A percentile compares a stretch with the other conserved stretches of the same genome.
These are phyloP conservation scores for Nemania sp. DNA, from an alignment of 2,329 filamentous ascomycete species.

Conservation along the genomic window DNA sequence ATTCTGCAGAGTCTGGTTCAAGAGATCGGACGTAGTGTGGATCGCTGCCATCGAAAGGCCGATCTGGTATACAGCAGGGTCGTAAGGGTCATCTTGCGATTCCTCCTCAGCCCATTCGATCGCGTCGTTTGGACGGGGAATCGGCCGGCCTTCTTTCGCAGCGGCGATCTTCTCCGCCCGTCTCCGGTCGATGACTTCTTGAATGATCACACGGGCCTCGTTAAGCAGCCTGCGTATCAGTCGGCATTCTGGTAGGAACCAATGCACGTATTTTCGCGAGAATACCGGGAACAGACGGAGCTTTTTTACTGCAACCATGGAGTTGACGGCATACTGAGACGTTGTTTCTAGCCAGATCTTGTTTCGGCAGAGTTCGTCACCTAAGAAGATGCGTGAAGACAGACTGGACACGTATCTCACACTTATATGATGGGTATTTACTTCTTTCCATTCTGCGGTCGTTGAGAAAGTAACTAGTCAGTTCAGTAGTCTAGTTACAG, in stretches of 20 bases:
- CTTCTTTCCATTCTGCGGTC: conserved; percentile 45
- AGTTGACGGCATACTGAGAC: conserved; percentile 43
- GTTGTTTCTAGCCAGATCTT: conserved; percentile 47
- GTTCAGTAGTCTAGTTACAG: no score
- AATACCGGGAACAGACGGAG: conserved; percentile 45
- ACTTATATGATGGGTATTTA: conserved; percentile 38
- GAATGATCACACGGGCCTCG: conserved; percentile 32
- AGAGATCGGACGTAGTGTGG: conserved; percentile 43
- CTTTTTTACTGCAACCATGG: conserved; percentile 38
- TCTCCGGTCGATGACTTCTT: conserved; percentile 31
- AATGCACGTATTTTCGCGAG: conserved; percentile 45
- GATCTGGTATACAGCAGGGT: conserved; percentile 39
- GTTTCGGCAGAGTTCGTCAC: conserved; percentile 47
- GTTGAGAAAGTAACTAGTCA: not conserved
- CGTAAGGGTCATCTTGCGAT: conserved; percentile 36
- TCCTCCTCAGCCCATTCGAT: conserved; percentile 46
- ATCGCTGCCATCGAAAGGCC: conserved; percentile 40
- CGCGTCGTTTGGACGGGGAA: conserved; percentile 37
- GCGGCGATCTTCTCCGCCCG: conserved; percentile 24
- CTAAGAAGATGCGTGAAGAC: conserved; percentile 51
- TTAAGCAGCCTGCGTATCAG: conserved; percentile 38
- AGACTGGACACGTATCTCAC: conserved; percentile 49
- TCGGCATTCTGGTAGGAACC: conserved; percentile 46
- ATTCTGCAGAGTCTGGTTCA: conserved; percentile 45
- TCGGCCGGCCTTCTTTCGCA: conserved; percentile 22